Base-by-base conservation (phyloP, 257 asterid genomes). In the Ilex asprella region DNA sequence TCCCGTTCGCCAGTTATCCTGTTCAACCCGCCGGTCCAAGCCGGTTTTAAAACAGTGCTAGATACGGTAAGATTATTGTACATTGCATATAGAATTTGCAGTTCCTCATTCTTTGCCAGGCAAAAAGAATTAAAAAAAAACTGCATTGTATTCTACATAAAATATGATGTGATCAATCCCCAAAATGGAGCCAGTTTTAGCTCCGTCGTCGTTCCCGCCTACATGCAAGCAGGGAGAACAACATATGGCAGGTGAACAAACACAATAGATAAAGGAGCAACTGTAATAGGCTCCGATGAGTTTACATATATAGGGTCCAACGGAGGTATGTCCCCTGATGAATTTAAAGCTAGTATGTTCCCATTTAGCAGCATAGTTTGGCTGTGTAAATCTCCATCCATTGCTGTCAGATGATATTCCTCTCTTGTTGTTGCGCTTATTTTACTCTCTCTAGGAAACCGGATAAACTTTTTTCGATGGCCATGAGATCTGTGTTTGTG, bases 321-420 rank as follows among this genome's bases (percentile, higher is more conserved):
- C 2, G 58, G 61, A 27, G 96, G 96, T 60, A 88, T 86, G 50
- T 31, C 63, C 59, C 92, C 90, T 0, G 67, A 60, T 30, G 84
- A 60, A 64, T 74, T 79, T 21, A 91, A 73, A 2, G 27, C 66
- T 11, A 91, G 79, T 51, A 70, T 76, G 39, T 82, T 69, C 58
- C 95, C 95, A 49, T 89, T 92, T 41, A 92, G 79, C 79, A 86
- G 35, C 76, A 89, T 77, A 9, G 71, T 79, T 57, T 69, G 95
- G 78, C 96, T 89, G 15, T 80, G 89, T 30, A 89, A 74, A 70
- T 92, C 73, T 6, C 99, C 91, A 58, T 69, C 86, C 73, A 61
- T 57, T 14, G 95, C 88, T 2, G 95, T 89, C 76, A 92, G 60
- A 74, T 92, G 98, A 64, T 89, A 92, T 63, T 92, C 97, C 76